Evolutionary conservation across 2,329 filamentous ascomycete species (phyloP), one percentile per base, ranked within the genome.

Genomic region (Fusarium fracticaudum): DNA sequence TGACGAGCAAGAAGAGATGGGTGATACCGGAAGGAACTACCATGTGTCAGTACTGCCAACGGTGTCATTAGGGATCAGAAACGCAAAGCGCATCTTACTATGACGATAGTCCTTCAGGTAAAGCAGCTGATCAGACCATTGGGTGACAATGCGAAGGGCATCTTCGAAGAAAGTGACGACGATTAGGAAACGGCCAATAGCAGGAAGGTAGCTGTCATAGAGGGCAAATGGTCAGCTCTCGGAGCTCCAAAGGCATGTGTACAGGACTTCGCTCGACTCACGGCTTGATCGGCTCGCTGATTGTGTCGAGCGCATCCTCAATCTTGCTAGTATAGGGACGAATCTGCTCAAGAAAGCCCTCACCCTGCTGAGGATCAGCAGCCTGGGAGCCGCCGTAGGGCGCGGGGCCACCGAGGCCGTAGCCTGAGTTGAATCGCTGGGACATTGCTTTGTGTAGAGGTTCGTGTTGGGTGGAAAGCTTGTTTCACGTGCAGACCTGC

Each of bases 131-230:
- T 98, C 96, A 81, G 83, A 91, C 95, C 96, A 99, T 91, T 99
- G 96, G 77, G 96, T 99, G 79, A 98, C 87, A 84, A 99, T 99
- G 82, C 96, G 91, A 72, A 99, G 87, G 57, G 95, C 94, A 87
- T 99, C 96, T 85, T 99, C 96, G 78, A 99, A 88, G 86, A 99
- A 99, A 72, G 96, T 99, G 61, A 98, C 96, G 64, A 99, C 96
- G 78, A 99, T 99, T 77, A 99, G 86, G 85, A 98, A 98, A 77
- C 96, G 94, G 76, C 96, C 96, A 86, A 99, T 96, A 75, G 94
- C 94, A 67, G 96, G 96, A 50, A 99, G 89, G 82, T 97, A 97
- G 73, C 95, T 98, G 81, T 80, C 76, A 58, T 51, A 38, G 51
- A 59, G 53, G 66, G 58, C 47, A 57, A 51, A 58, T 58, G 41